Conservation (phyloP, 768 basidiomycete species). For the Cyclocybe cylindracea region DNA sequence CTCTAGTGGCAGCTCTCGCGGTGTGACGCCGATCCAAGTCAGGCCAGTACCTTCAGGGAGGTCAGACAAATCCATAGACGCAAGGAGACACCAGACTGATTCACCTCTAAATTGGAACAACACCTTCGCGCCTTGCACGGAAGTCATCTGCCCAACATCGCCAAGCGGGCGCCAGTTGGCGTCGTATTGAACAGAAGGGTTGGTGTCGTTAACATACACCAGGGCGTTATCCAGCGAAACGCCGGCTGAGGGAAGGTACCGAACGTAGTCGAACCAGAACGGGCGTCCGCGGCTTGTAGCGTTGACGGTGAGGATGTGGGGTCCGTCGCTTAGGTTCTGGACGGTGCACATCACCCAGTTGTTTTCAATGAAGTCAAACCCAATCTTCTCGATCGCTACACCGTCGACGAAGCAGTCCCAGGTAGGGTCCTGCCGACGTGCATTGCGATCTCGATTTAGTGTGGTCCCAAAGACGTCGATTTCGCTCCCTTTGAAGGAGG, state of each 20-base stretch:
- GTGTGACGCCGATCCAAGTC: slow-evolving; percentile 21
- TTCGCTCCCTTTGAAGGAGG: slow-evolving; percentile 21
- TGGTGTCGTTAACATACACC: slow-evolving; percentile 11
- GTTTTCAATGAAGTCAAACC: slow-evolving; percentile 26
- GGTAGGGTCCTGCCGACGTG: slow-evolving; percentile 21
- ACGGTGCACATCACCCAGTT: slow-evolving; percentile 31
- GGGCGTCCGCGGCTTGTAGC: slow-evolving; percentile 22
- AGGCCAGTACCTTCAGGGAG: slow-evolving; percentile 14
- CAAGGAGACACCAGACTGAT: not conserved
- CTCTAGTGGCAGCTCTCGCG: slow-evolving; percentile 13
- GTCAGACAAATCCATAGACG: not conserved
- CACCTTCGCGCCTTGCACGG: slow-evolving; percentile 6
- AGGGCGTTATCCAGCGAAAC: slow-evolving; percentile 11
- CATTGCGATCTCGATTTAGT: slow-evolving; percentile 12
- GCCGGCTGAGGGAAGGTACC: slow-evolving; percentile 21
- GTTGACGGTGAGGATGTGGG: slow-evolving; percentile 27
- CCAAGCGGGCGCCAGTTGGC: slow-evolving; percentile 16
- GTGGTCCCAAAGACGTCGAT: slow-evolving; percentile 24
- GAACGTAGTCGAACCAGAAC: slow-evolving; percentile 33
- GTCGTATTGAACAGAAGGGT: slow-evolving; percentile 19
- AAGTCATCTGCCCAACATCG: slow-evolving; percentile 16
- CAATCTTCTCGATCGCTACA: slow-evolving; percentile 16
- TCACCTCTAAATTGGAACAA: slow-evolving; percentile 21
- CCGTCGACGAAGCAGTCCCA: slow-evolving; percentile 35
- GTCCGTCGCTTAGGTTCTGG: slow-evolving; percentile 17